Conservation (phyloP, 108 stramenopile species). For the Fragilariopsis cylindrus region DNA sequence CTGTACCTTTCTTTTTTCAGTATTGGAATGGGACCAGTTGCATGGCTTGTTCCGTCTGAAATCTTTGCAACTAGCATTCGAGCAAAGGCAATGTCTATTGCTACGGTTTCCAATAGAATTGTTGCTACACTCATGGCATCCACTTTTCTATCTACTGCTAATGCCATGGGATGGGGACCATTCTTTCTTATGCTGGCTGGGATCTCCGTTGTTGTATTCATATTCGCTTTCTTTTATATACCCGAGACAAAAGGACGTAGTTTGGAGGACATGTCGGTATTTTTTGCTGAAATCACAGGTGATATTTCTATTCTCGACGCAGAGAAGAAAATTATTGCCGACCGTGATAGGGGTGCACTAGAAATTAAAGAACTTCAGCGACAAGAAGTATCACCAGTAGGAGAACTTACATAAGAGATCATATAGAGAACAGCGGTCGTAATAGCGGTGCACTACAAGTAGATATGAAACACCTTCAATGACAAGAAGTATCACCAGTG, state of each 20-base stretch:
- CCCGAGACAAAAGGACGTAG: conserved; percentile 85
- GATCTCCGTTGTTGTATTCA: conserved; percentile 51
- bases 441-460: no score
- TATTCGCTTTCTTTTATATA: conserved; percentile 64
- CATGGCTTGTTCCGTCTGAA: conserved; percentile 88
- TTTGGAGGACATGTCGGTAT: conserved; percentile 84
- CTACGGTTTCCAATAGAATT: conserved; percentile 78
- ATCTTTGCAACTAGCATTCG: conserved; percentile 82
- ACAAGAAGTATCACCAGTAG: not conserved
- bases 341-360: conserved; percentile 11
- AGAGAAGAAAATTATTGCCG: conserved; percentile 43
- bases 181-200: conserved; percentile 70
- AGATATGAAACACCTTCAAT: no score
- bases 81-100: conserved; percentile 86
- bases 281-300: conserved; percentile 85
- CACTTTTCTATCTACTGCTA: conserved; percentile 78
- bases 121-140: conserved; percentile 80
- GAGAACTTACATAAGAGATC: not conserved
- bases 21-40: conserved; percentile 82
- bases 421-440: conserved; percentile 2
- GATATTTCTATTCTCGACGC: conserved; percentile 71
- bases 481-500: no score
- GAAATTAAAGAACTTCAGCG: conserved; percentile 11
- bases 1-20: conserved; percentile 82
- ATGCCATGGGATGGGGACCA: conserved; percentile 53